These are phyloP conservation scores for Geotrichum siamense DNA, from an alignment of 1,139 yeast genomes.

Conservation along the genomic window DNA sequence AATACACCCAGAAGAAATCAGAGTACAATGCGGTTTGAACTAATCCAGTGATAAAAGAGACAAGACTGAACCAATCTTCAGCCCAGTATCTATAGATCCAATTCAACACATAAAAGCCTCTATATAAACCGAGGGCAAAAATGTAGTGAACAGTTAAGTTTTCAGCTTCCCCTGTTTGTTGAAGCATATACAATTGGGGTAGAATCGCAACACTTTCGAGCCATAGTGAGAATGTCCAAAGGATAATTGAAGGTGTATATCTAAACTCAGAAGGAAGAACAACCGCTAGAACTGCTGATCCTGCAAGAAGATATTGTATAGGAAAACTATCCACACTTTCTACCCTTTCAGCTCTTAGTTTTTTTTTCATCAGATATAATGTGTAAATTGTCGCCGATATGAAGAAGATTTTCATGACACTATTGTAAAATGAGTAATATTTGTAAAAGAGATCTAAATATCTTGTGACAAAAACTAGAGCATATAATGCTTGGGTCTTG, in stretches of 20 bases:
- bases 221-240: conserved; percentile 37
- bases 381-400: conserved; percentile 70
- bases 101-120: conserved; percentile 85
- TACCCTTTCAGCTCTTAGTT: conserved; percentile 44
- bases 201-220: conserved; percentile 84
- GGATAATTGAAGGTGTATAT: conserved; percentile 44
- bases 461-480: conserved; percentile 69
- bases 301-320: conserved; percentile 60
- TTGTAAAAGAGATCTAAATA: conserved; percentile 59
- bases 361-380: conserved; percentile 58
- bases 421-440: conserved; percentile 58
- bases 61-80: conserved; percentile 61
- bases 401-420: conserved; percentile 74
- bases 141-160: conserved; percentile 85
- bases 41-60: conserved; percentile 72
- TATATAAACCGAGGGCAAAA: conserved; percentile 83
- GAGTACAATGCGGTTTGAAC: conserved; percentile 83
- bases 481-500: conserved; percentile 79
- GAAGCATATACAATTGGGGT: conserved; percentile 87
- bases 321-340: conserved; percentile 72
- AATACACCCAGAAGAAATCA: conserved; percentile 90
- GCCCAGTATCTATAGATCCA: conserved; percentile 83
- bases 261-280: conserved; percentile 50
- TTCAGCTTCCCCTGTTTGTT: conserved; percentile 84
- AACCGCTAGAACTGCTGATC: conserved; percentile 52